Percentiles rank a stretch among this genome's conserved stretches.
Evolutionary conservation across 176 grass and related monocot species (phyloP).

Genomic region (Phoenix dactylifera): DNA sequence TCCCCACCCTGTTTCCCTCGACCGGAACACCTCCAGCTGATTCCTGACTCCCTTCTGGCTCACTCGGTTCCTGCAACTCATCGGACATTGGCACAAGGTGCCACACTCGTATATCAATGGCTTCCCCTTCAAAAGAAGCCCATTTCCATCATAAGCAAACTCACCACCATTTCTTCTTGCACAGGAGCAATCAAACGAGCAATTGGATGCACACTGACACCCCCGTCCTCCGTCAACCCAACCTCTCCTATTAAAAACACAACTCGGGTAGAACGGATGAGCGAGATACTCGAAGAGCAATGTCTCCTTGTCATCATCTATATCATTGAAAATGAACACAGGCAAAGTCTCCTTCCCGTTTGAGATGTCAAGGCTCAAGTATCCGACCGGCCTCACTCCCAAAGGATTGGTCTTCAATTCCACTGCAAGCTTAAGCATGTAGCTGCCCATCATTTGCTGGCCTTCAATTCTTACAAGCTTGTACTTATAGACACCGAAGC

Average conservation of each 20-base stretch:
- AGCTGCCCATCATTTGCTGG: slow-evolving; percentile 51
- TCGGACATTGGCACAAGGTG: slow-evolving; percentile 36
- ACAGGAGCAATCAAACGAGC: slow-evolving; percentile 41
- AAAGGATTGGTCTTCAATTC: slow-evolving; percentile 34
- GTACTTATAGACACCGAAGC: slow-evolving; percentile 53
- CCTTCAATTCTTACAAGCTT: slow-evolving; percentile 44
- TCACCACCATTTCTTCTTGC: slow-evolving; percentile 30
- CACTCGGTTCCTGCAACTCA: slow-evolving; percentile 48
- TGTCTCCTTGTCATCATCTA: slow-evolving; percentile 47
- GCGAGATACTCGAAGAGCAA: slow-evolving; percentile 39
- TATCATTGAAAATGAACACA: slow-evolving; percentile 44
- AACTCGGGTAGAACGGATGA: slow-evolving; percentile 25
- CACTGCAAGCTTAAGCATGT: slow-evolving; percentile 29
- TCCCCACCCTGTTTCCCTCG: slow-evolving; percentile 64
- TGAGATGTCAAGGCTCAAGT: slow-evolving; percentile 59
- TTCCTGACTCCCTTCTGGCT: slow-evolving; percentile 74
- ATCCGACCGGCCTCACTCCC: slow-evolving; percentile 22
- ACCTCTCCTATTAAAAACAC: slow-evolving; percentile 10
- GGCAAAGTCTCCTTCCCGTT: slow-evolving; percentile 29
- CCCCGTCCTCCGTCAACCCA: neutral
- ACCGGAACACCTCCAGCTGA: slow-evolving; percentile 69
- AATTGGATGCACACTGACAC: slow-evolving; percentile 29
- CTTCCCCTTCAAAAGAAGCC: slow-evolving; percentile 46
- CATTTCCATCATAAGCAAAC: slow-evolving; percentile 39
- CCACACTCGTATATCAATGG: slow-evolving; percentile 81